Percentiles rank a stretch among this genome's conserved stretches.
phyloP scores from a whole-genome alignment of 768 basidiomycete species.

The Auricularia cornea region DNA sequence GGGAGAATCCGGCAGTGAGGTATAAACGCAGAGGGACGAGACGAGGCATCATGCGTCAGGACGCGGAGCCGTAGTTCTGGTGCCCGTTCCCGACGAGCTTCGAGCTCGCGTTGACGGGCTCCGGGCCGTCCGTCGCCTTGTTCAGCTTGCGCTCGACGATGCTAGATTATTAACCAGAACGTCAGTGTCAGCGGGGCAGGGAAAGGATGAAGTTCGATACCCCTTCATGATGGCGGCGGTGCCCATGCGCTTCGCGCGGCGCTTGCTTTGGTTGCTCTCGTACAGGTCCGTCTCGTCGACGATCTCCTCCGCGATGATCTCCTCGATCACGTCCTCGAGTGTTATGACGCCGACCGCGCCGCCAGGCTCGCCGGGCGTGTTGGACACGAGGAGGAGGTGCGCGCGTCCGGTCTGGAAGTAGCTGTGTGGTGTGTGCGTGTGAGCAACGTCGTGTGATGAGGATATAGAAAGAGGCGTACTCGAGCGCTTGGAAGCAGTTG shows the following conservation, averaged over 20 bases:
- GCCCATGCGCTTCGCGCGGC: constrained; percentile 57
- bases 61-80: neutral
- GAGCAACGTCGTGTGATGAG: too few species aligned
- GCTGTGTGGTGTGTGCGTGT: too few species aligned
- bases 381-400: constrained; percentile 79
- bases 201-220: neutral
- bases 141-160: neutral
- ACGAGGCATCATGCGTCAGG: too few species aligned
- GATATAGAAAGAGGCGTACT: constrained; percentile 37
- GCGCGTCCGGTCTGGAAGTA: constrained; percentile 80
- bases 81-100: neutral
- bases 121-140: neutral
- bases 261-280: constrained; percentile 78
- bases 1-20: too few species aligned
- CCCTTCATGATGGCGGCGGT: constrained; percentile 62
- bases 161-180: neutral
- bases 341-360: constrained; percentile 91
- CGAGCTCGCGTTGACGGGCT: neutral
- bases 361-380: constrained; percentile 70
- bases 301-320: constrained; percentile 89
- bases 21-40: too few species aligned
- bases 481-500: constrained; percentile 90
- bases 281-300: constrained; percentile 92
- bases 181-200: neutral
- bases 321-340: constrained; percentile 75